Conservation (phyloP, 805 yeast genomes). For the Babjeviella inositovora region DNA sequence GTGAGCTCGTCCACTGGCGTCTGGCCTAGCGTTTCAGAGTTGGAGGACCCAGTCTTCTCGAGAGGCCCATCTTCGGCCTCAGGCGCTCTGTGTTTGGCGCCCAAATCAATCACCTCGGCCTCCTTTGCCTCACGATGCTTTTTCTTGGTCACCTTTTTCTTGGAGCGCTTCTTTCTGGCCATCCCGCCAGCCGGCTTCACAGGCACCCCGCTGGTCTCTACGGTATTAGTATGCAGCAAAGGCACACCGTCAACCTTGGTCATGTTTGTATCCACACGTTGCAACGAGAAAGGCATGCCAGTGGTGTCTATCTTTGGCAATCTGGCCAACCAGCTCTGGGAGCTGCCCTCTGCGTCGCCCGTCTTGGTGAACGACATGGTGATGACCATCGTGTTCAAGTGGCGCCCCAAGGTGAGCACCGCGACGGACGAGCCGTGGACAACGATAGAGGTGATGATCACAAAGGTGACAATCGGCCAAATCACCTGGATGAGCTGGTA, state of each 20-base stretch:
- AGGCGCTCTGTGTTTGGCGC: slow-evolving; percentile 6
- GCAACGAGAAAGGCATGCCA: slow-evolving; percentile 68
- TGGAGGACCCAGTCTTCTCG: too few relatives aligned
- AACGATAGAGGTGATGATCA: slow-evolving; percentile 66
- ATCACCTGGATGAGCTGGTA: slow-evolving; percentile 44
- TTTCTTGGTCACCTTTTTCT: slow-evolving; percentile 9
- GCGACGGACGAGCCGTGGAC: slow-evolving; percentile 91
- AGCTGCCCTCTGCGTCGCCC: slow-evolving; percentile 36
- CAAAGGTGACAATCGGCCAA: slow-evolving; percentile 77
- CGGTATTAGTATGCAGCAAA: slow-evolving; percentile 16
- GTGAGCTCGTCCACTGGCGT: slow-evolving; percentile 2
- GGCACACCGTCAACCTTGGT: slow-evolving; percentile 1
- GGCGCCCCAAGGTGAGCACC: slow-evolving; percentile 34
- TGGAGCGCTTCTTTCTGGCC: slow-evolving; percentile 28
- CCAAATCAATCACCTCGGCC: slow-evolving; percentile 3
- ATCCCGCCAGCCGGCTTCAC: slow-evolving; percentile 68
- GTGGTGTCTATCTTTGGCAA: slow-evolving; percentile 62
- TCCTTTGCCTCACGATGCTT: slow-evolving; percentile 11
- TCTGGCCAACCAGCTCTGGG: slow-evolving; percentile 66
- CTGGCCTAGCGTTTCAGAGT: too few relatives aligned
- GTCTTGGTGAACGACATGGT: slow-evolving; percentile 77
- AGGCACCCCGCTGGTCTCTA: slow-evolving; percentile 49
- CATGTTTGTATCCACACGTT: slow-evolving; percentile 53
- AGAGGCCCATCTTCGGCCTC: slow-evolving; percentile 3
- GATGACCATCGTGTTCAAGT: slow-evolving; percentile 81